These are phyloP conservation scores for Wickerhamomyces sp. DNA, from an alignment of 1,139 yeast species.

Conservation along the genomic window DNA sequence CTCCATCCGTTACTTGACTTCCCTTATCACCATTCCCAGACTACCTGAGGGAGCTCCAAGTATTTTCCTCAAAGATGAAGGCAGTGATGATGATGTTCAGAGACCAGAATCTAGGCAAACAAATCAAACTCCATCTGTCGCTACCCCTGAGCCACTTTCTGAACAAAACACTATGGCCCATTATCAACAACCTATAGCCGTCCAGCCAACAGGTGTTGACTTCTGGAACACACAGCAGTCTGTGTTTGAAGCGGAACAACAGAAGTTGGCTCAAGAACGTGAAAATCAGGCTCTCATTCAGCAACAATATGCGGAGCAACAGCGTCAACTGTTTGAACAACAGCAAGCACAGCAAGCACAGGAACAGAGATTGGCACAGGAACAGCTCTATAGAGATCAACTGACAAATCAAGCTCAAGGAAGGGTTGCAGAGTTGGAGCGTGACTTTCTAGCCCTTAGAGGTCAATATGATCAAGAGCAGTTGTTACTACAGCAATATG, in stretches of 20 bases:
- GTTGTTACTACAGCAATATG: constrained; percentile 79
- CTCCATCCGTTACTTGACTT: constrained; percentile 74
- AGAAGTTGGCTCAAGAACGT: constrained; percentile 41
- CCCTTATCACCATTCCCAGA: constrained; percentile 82
- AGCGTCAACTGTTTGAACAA: constrained; percentile 67
- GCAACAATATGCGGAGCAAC: constrained; percentile 51
- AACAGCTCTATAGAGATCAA: constrained; percentile 64
- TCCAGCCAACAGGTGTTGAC: constrained; percentile 32
- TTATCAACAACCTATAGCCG: constrained; percentile 21
- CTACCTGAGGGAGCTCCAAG: constrained; percentile 72
- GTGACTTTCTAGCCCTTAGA: constrained; percentile 68
- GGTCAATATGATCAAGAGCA: constrained; percentile 89
- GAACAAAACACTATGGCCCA: constrained; percentile 45
- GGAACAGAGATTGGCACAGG: constrained; percentile 74
- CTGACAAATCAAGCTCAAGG: constrained; percentile 75
- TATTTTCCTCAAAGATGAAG: constrained; percentile 41
- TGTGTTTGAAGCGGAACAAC: constrained; percentile 41
- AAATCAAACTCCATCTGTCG: constrained; percentile 31
- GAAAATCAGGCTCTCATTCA: constrained; percentile 42
- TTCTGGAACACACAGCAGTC: constrained; percentile 42
- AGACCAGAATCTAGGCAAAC: constrained; percentile 43
- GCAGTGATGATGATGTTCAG: constrained; percentile 26
- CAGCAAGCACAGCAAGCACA: constrained; percentile 65
- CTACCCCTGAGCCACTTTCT: constrained; percentile 38
- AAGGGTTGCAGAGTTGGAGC: constrained; percentile 74